Conservation (phyloP, 495 filamentous ascomycete genomes). For the Letharia columbiana region DNA sequence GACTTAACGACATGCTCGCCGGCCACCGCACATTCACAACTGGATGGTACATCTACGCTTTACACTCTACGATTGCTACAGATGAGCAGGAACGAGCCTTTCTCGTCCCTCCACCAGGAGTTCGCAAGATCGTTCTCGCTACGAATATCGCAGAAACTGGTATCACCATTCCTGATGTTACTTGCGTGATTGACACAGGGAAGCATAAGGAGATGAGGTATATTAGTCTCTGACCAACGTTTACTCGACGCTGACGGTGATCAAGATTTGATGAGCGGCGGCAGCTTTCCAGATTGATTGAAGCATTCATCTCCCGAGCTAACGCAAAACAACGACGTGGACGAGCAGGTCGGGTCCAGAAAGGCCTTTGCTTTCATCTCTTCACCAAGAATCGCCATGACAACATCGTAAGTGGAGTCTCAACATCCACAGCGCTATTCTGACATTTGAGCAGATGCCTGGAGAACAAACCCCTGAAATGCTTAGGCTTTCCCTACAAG, state of each 20-base stretch:
- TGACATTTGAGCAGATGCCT: conserved; percentile 41
- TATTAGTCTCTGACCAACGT: not conserved
- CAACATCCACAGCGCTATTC: not conserved
- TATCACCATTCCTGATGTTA: conserved; percentile 95
- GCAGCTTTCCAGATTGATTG: conserved; percentile 80
- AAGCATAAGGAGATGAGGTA: conserved; percentile 94
- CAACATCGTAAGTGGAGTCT: conserved; percentile 25
- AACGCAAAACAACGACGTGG: conserved; percentile 93
- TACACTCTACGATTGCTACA: conserved; percentile 91
- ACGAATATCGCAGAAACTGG: conserved; percentile 97
- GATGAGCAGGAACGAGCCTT: conserved; percentile 94
- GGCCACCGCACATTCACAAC: conserved; percentile 59
- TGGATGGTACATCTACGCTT: conserved; percentile 70
- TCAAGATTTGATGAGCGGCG: conserved; percentile 65
- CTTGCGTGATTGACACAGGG: conserved; percentile 87
- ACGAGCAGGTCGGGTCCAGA: conserved; percentile 89
- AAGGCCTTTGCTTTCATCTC: conserved; percentile 89
- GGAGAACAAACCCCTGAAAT: conserved; percentile 95
- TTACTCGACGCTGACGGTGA: not conserved
- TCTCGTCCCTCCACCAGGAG: conserved; percentile 66
- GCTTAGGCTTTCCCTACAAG: conserved; percentile 85
- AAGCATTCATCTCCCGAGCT: conserved; percentile 86
- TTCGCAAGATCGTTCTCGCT: conserved; percentile 84
- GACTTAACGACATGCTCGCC: conserved; percentile 71
- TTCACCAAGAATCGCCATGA: conserved; percentile 87